These are phyloP conservation scores for Lanmaoa pseudosensibilis DNA, from an alignment of 768 basidiomycete species.

Conservation along the genomic window DNA sequence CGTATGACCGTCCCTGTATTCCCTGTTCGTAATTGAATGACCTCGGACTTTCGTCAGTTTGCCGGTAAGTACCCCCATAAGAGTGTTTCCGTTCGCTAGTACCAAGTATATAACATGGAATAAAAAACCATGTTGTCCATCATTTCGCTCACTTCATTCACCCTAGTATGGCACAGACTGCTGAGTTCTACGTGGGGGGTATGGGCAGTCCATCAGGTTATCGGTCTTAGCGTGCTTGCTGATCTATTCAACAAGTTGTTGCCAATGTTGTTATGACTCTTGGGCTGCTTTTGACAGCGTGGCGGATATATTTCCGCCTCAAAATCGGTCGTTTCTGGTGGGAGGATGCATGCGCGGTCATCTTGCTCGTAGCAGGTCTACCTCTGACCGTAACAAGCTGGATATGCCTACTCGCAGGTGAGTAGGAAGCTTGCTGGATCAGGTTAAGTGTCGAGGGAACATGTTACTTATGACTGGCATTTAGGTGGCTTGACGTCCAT, in stretches of 20 bases:
- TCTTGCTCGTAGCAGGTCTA: not conserved
- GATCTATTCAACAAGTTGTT: not conserved
- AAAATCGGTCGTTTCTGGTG: slow-evolving; percentile 11
- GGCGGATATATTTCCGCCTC: slow-evolving; percentile 6
- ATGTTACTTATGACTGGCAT: not conserved
- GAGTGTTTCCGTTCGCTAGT: not conserved
- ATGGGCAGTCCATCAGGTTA: not conserved
- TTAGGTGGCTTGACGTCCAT: not conserved
- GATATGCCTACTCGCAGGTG: not conserved
- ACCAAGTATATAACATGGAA: no score
- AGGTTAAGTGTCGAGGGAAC: not conserved
- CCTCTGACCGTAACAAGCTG: not conserved
- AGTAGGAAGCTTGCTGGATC: not conserved
- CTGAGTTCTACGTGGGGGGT: not conserved
- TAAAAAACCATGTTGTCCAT: no score
- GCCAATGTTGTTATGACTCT: not conserved
- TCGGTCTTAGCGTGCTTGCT: not conserved
- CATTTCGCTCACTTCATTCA: not conserved
- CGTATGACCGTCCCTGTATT: no score
- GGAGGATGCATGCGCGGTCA: slow-evolving; percentile 15
- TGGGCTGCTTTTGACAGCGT: slow-evolving; percentile 1
- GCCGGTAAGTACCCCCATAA: not conserved
- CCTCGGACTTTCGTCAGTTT: no score
- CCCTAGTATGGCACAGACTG: not conserved
- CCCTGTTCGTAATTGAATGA: no score